These are phyloP conservation scores for Cicer chorassanicum DNA, from an alignment of 306 rosid genomes.

Conservation along the genomic window DNA sequence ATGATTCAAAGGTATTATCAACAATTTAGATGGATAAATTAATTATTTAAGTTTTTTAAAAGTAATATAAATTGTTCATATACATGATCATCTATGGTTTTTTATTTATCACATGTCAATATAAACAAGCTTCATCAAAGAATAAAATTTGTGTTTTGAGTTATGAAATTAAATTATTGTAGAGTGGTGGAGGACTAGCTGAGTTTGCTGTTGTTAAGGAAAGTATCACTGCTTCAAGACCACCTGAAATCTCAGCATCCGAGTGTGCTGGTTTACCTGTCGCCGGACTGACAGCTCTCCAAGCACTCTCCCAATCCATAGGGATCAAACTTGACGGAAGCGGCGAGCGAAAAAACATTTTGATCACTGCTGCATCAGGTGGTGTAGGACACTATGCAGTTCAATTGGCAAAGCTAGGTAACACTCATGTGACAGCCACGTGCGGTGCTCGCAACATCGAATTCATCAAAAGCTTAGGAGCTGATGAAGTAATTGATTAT, in stretches of 20 bases:
- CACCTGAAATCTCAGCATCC: constrained; percentile 60
- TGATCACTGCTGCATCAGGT: constrained; percentile 88
- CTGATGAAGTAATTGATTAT: constrained; percentile 83
- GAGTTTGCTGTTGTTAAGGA: constrained; percentile 65
- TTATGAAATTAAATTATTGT: constrained; percentile 29
- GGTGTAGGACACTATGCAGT: constrained; percentile 88
- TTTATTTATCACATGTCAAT: not conserved
- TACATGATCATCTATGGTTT: not conserved
- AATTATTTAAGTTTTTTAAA: not conserved
- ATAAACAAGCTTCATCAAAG: constrained; percentile 9
- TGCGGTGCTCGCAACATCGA: constrained; percentile 85
- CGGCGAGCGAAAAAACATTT: constrained; percentile 55
- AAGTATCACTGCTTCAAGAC: constrained; percentile 54
- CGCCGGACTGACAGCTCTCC: constrained; percentile 76
- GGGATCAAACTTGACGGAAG: constrained; percentile 64
- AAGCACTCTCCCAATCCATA: constrained; percentile 57
- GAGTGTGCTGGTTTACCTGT: constrained; percentile 66
- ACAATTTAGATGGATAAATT: not conserved
- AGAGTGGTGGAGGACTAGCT: constrained; percentile 83
- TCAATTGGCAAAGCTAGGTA: constrained; percentile 84
- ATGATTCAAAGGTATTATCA: constrained; percentile 1
- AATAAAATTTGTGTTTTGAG: not conserved
- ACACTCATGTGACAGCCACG: constrained; percentile 79
- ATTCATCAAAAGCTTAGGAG: constrained; percentile 69
- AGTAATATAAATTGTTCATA: not conserved